Conservation (phyloP, 2,329 filamentous ascomycete species). For the Tetracladium maxilliforme region DNA sequence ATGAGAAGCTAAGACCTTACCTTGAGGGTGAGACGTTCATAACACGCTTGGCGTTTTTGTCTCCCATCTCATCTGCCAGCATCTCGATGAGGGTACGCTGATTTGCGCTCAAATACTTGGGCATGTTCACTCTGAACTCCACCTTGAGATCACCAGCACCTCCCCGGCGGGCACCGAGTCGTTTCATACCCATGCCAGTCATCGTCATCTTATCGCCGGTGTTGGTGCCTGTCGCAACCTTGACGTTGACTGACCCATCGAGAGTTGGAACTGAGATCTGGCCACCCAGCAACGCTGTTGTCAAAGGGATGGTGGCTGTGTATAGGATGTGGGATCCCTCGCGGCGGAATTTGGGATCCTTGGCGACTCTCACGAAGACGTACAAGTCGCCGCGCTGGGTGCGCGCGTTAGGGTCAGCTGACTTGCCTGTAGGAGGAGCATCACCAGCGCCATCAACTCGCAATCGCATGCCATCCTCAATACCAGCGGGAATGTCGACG, state of each 20-base stretch:
- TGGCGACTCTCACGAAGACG: constrained; percentile 77
- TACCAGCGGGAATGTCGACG: constrained; percentile 85
- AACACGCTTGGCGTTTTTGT: constrained; percentile 79
- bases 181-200: constrained; percentile 86
- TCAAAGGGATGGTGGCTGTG: constrained; percentile 80
- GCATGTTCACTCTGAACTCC: constrained; percentile 91
- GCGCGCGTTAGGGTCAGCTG: constrained; percentile 44
- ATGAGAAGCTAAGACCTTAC: constrained; percentile 22
- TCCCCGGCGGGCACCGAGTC: constrained; percentile 52
- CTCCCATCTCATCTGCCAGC: constrained; percentile 89
- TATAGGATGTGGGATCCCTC: constrained; percentile 83
- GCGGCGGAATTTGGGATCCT: constrained; percentile 80
- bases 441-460: constrained; percentile 79
- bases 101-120: constrained; percentile 82
- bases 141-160: constrained; percentile 73
- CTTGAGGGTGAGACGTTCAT: constrained; percentile 60
- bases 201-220: constrained; percentile 88
- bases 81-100: constrained; percentile 90
- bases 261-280: constrained; percentile 83
- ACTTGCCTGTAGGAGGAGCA: constrained; percentile 61
- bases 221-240: constrained; percentile 78
- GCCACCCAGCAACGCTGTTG: constrained; percentile 82
- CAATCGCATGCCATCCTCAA: constrained; percentile 92
- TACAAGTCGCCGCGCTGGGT: constrained; percentile 78
- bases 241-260: constrained; percentile 79